A percentile compares a stretch with the other conserved stretches of the same genome.
Evolutionary conservation across 768 basidiomycete species (phyloP).

Genomic region (Suillus discolor): DNA sequence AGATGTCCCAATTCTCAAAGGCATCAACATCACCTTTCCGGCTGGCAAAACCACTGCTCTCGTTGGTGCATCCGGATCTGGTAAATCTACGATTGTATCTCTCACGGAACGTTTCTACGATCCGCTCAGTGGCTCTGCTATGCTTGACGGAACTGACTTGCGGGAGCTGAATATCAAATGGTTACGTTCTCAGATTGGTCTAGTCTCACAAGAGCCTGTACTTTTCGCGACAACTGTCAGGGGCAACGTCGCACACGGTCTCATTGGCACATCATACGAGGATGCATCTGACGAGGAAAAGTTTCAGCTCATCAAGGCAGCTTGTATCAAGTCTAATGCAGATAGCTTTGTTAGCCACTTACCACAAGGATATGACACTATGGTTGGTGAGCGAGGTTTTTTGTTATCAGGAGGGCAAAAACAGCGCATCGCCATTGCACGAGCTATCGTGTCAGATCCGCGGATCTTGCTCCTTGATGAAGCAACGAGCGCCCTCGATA

Average conservation of each 20-base stretch:
- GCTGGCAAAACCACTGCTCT: constrained; percentile 44
- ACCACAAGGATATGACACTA: constrained; percentile 52
- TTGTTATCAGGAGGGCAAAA: constrained; percentile 54
- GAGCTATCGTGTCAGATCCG: constrained; percentile 51
- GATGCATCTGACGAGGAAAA: constrained; percentile 43
- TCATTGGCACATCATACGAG: constrained; percentile 48
- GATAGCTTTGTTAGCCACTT: constrained; percentile 50
- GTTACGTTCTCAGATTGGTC: constrained; percentile 52
- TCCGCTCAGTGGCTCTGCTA: constrained; percentile 43
- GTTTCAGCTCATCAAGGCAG: constrained; percentile 45
- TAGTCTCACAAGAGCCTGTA: constrained; percentile 54
- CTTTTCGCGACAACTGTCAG: constrained; percentile 50
- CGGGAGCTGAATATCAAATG: constrained; percentile 48
- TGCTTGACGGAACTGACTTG: constrained; percentile 49
- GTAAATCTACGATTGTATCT: constrained; percentile 44
- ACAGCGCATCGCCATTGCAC: constrained; percentile 56
- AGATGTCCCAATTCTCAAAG: constrained; percentile 53
- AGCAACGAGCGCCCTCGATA: constrained; percentile 51
- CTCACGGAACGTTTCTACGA: constrained; percentile 59
- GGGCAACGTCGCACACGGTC: constrained; percentile 48
- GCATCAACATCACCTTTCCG: constrained; percentile 40
- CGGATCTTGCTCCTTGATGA: constrained; percentile 52
- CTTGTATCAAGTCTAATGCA: constrained; percentile 53
- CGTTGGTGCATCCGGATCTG: constrained; percentile 43
- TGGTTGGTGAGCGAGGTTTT: constrained; percentile 53